Conservation (phyloP, 2,329 filamentous ascomycete genomes). For the Ophiostoma triangulosporum region DNA sequence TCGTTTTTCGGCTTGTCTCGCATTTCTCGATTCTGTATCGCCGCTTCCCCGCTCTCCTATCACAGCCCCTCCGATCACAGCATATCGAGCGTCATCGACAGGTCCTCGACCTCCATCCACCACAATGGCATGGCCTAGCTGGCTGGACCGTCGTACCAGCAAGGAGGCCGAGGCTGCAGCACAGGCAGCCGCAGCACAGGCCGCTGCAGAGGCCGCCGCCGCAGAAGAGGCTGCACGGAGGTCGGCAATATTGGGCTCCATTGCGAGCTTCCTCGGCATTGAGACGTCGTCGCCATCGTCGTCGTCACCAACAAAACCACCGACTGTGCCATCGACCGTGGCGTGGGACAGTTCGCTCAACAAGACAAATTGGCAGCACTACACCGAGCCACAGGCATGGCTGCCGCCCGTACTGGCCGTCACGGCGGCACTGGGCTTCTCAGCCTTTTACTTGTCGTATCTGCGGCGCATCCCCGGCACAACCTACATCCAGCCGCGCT, state of each 20-base stretch:
- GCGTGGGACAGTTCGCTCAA: slow-evolving; percentile 31
- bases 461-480: slow-evolving; percentile 74
- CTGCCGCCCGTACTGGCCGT: slow-evolving; percentile 41
- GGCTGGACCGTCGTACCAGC: slow-evolving; percentile 9
- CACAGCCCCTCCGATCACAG: too few species aligned
- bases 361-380: slow-evolving; percentile 38
- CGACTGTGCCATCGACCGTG: not conserved
- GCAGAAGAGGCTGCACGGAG: not conserved
- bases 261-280: not conserved
- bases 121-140: slow-evolving; percentile 14
- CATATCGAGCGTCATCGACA: too few species aligned
- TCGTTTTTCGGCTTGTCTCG: too few species aligned
- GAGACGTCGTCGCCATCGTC: not conserved
- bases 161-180: slow-evolving; percentile 6
- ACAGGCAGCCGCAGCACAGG: not conserved
- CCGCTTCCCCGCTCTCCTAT: too few species aligned
- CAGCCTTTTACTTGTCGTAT: slow-evolving; percentile 58
- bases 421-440: slow-evolving; percentile 36
- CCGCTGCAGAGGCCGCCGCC: not conserved
- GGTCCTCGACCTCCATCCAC: not conserved
- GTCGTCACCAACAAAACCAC: too few species aligned
- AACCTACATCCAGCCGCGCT: slow-evolving; percentile 57
- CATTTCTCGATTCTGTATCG: too few species aligned
- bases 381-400: slow-evolving; percentile 40
- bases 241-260: not conserved